Percentiles rank a stretch among this genome's conserved stretches.
Evolutionary conservation across 1,284 basidiomycete species (phyloP).

Genomic region (Boletellus sp.): DNA sequence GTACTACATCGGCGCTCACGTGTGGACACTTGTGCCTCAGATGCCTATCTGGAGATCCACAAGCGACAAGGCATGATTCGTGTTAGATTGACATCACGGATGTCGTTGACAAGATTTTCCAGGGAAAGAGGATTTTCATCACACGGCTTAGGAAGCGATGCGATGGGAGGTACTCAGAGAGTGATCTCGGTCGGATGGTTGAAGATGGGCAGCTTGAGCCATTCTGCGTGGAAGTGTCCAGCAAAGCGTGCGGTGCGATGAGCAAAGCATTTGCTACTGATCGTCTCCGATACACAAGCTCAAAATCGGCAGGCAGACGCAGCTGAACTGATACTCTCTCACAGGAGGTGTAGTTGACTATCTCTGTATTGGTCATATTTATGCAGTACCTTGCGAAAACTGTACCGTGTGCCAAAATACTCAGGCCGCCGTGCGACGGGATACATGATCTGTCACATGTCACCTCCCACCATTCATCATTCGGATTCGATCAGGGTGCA

Average conservation of each 20-base stretch:
- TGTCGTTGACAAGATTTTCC: background rate
- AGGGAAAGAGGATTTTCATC: slow-evolving; percentile 36
- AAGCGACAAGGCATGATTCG: slow-evolving; percentile 32
- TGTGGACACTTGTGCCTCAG: slow-evolving; percentile 34
- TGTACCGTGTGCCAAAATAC: background rate
- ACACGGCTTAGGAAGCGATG: slow-evolving; percentile 35
- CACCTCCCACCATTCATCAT: slow-evolving; percentile 61
- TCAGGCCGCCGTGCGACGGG: background rate
- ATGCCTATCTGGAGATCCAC: slow-evolving; percentile 38
- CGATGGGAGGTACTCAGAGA: slow-evolving; percentile 21
- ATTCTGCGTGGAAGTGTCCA: slow-evolving; percentile 40
- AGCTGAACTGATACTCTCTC: background rate
- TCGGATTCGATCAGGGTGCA: slow-evolving; percentile 83
- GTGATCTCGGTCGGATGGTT: slow-evolving; percentile 33
- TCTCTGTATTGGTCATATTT: background rate
- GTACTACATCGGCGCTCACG: slow-evolving; percentile 46
- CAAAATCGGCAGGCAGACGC: slow-evolving; percentile 1
- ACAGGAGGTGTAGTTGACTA: background rate
- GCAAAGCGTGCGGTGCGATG: slow-evolving; percentile 18
- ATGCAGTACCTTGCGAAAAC: background rate
- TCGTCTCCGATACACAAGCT: slow-evolving; percentile 18
- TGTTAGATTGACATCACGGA: background rate
- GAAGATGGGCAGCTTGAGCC: slow-evolving; percentile 36
- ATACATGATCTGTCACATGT: background rate
- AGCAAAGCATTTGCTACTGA: slow-evolving; percentile 27